Evolutionary conservation across 2,329 filamentous ascomycete species (phyloP).

Genomic region (Byssoonygena ceratinophila): DNA sequence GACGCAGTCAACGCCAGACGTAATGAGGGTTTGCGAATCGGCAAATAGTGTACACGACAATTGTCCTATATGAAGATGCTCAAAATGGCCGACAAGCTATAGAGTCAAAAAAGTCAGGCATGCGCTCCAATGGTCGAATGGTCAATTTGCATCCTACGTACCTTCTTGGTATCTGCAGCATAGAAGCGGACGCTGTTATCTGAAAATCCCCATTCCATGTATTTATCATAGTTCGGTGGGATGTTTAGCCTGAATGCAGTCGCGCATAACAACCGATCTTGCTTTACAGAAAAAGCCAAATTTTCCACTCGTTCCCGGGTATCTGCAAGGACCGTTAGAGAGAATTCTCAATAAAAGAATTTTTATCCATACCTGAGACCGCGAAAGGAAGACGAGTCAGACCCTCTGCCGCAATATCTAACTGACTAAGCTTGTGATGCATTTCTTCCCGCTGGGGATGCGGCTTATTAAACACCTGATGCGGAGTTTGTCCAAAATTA

Average conservation of each 20-base stretch:
- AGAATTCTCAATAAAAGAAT: not conserved
- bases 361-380: conserved; percentile 47
- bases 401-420: conserved; percentile 68
- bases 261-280: conserved; percentile 73
- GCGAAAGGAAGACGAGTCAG: conserved; percentile 70
- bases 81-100: conserved; percentile 68
- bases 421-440: conserved; percentile 52
- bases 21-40: conserved; percentile 82
- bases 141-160: conserved; percentile 23
- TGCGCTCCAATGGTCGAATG: not conserved
- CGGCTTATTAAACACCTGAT: conserved; percentile 77
- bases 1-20: conserved; percentile 83
- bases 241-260: conserved; percentile 79
- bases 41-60: conserved; percentile 74
- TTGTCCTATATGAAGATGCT: conserved; percentile 87
- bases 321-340: conserved; percentile 30
- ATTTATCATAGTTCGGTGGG: conserved; percentile 76
- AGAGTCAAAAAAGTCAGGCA: not conserved
- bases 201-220: conserved; percentile 90
- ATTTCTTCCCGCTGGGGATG: conserved; percentile 67
- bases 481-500: conserved; percentile 95
- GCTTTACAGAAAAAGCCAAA: conserved; percentile 64
- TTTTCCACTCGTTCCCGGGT: conserved; percentile 71
- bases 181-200: conserved; percentile 91
- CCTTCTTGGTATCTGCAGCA: conserved; percentile 67